Conservation (phyloP, 768 basidiomycete species). For the Saitozyma sp. region DNA sequence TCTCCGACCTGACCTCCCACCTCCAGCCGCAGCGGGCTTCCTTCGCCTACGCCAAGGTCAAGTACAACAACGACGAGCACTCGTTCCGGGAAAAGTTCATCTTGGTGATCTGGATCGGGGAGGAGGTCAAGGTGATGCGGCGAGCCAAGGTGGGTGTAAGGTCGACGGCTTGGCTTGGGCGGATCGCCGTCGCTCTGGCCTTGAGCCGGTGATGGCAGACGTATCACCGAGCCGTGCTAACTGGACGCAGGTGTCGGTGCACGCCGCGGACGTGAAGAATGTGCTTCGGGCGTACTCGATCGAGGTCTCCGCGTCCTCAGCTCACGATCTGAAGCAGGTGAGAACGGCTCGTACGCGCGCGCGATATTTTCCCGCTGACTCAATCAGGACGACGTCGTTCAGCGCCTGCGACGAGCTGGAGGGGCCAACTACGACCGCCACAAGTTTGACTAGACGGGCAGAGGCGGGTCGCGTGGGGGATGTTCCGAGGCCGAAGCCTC, state of each 20-base stretch:
- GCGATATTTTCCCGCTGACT: background rate
- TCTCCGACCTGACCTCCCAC: constrained; percentile 70
- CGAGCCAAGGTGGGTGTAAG: constrained; percentile 69
- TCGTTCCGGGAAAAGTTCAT: constrained; percentile 68
- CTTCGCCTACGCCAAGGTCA: constrained; percentile 79
- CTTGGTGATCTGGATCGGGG: constrained; percentile 52
- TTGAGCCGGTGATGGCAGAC: background rate
- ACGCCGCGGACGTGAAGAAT: constrained; percentile 80
- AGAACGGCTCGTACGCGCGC: background rate
- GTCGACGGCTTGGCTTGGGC: background rate
- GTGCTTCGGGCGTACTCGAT: constrained; percentile 75
- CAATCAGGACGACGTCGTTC: constrained; percentile 72
- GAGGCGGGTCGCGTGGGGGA: too few species aligned
- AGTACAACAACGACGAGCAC: constrained; percentile 59
- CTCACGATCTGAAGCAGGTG: constrained; percentile 68
- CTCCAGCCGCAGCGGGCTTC: constrained; percentile 69
- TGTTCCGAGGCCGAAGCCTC: too few species aligned
- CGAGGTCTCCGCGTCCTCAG: constrained; percentile 80
- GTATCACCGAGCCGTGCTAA: constrained; percentile 11
- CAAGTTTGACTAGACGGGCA: constrained; percentile 38
- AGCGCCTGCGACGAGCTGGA: constrained; percentile 74
- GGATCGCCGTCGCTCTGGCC: background rate
- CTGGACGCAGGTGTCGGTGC: constrained; percentile 76
- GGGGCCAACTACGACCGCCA: constrained; percentile 52
- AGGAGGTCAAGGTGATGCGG: constrained; percentile 77